Evolutionary conservation across 176 grass and related monocot genomes (phyloP), one percentile per base, ranked within the genome.

Genomic region (Leersia perrieri): DNA sequence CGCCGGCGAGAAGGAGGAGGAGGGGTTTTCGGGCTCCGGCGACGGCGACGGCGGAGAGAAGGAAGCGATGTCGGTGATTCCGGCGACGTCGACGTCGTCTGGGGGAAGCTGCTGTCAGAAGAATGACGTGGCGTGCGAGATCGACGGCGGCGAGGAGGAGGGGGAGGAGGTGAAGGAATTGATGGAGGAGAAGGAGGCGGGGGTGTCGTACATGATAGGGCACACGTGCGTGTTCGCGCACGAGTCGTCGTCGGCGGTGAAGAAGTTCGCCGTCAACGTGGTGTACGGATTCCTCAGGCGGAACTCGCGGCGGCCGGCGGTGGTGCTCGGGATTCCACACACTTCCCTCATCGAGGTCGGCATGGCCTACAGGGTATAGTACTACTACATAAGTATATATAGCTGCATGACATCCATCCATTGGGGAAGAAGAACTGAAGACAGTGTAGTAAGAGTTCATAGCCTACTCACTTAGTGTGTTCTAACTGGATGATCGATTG

Each of bases 181-280:
- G 41, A 60, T 88, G 33, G 74, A 89, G 57, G 95, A 98, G 86
- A 77, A 81, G 75, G 95, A 93, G 75, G 74, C 76, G 62, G 95
- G 95, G 25, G 92, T 95, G 74, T 94, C 95, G 26, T 95, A 95
- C 79, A 90, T 98, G 90, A 89, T 98, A 51, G 95, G 90, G 5
- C 89, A 98, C 75, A 95, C 95, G 4, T 73, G 82, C 86, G 92
- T 98, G 58, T 35, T 83, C 12, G 90, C 95, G 10, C 86, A 89
- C 53, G 92, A 98, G 57, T 93, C 95, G 8, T 92, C 95, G 3
- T 68, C 95, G 0, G 70, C 87, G 16, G 62, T 93, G 49, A 98
- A 98, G 88, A 98, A 87, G 88, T 90, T 88, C 82, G 80, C 84
- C 33, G 28, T 95, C 31, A 82, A 95, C 89, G 33, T 89, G 22